phyloP scores from a whole-genome alignment of 257 asterid species.

The Solanum virginianum region DNA sequence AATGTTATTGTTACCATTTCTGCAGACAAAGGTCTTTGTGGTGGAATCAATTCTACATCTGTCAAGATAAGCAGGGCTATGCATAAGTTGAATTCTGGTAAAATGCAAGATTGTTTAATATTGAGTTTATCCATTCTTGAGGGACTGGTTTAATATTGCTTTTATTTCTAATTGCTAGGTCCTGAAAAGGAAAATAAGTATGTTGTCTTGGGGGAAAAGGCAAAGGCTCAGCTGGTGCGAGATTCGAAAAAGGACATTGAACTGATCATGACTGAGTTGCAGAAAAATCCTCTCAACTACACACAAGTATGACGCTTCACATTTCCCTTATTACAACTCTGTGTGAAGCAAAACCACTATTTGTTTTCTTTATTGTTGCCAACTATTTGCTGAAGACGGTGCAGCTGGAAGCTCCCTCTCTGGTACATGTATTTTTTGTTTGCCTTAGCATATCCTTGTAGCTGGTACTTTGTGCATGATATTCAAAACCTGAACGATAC shows the following conservation, averaged over 20 bases:
- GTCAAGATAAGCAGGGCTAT: conserved; percentile 89
- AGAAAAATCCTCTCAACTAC: conserved; percentile 86
- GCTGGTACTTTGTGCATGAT: no score
- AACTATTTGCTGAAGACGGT: not conserved
- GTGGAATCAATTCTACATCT: conserved; percentile 91
- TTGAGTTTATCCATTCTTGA: not conserved
- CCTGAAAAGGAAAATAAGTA: conserved; percentile 74
- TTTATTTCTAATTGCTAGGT: conserved; percentile 24
- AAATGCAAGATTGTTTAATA: not conserved
- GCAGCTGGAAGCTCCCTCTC: not conserved
- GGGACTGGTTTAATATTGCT: not conserved
- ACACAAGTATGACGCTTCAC: conserved; percentile 51
- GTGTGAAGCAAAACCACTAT: not conserved
- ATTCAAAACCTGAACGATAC: no score
- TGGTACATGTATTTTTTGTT: not conserved
- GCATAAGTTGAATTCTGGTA: conserved; percentile 62
- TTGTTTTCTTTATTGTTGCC: not conserved
- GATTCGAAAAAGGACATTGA: conserved; percentile 71
- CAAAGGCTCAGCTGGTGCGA: conserved; percentile 84
- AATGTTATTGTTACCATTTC: conserved; percentile 72
- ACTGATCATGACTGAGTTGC: conserved; percentile 67
- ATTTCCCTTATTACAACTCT: not conserved
- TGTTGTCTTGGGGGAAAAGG: conserved; percentile 94
- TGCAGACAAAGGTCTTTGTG: conserved; percentile 97
- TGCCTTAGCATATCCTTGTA: not conserved